Conservation (phyloP, 2,329 filamentous ascomycete genomes). For the Botrytis medusae region DNA sequence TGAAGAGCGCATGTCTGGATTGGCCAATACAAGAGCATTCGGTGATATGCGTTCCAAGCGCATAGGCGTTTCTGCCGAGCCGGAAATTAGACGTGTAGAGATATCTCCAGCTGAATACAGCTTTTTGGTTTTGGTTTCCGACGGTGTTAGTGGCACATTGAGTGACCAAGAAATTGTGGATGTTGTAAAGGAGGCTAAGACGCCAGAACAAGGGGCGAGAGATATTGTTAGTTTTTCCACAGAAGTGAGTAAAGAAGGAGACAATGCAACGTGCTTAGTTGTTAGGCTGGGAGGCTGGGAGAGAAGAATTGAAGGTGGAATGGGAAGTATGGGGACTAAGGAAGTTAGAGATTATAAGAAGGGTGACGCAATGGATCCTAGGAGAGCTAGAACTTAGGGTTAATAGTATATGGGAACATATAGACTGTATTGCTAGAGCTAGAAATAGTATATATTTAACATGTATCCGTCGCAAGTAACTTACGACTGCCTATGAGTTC, state of each 20-base stretch:
- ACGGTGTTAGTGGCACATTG: conserved; percentile 84
- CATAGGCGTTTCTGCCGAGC: conserved; percentile 90
- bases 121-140: conserved; percentile 84
- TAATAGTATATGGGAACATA: conserved; percentile 2
- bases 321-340: conserved; percentile 87
- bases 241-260: conserved; percentile 64
- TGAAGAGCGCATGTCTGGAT: conserved; percentile 88
- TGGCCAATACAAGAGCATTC: conserved; percentile 93
- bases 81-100: conserved; percentile 78
- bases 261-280: conserved; percentile 69
- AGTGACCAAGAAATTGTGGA: conserved; percentile 95
- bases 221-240: conserved; percentile 84
- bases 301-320: conserved; percentile 74
- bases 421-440: background rate
- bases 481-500: background rate
- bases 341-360: conserved; percentile 84
- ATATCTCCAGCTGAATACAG: conserved; percentile 80
- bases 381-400: conserved; percentile 52
- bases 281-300: conserved; percentile 70
- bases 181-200: conserved; percentile 88
- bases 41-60: conserved; percentile 91
- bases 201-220: conserved; percentile 79
- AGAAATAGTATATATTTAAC: background rate
- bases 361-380: conserved; percentile 78
- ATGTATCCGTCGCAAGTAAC: background rate